Evolutionary conservation across 1,139 yeast genomes (phyloP).

Genomic region (Yamadazyma buinensis): DNA sequence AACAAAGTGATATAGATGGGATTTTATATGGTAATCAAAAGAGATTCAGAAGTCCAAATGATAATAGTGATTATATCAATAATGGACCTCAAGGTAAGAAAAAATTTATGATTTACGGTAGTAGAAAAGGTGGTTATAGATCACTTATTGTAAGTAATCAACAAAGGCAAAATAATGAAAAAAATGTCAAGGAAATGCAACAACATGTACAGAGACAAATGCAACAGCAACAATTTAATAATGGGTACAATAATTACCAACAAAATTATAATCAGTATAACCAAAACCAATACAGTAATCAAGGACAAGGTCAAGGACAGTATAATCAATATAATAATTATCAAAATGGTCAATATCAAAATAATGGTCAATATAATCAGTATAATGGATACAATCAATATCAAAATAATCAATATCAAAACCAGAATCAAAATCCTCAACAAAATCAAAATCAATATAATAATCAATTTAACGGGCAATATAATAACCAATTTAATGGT

Average conservation of each 20-base stretch:
- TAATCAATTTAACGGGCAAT: conserved; percentile 12
- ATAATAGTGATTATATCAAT: conserved; percentile 38
- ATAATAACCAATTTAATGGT: conserved; percentile 13
- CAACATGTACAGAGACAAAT: conserved; percentile 13
- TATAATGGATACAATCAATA: conserved; percentile 13
- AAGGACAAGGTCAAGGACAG: conserved; percentile 3
- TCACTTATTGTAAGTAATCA: conserved; percentile 17
- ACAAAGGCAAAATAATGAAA: conserved; percentile 3
- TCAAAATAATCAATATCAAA: conserved; percentile 7
- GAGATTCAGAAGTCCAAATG: conserved; percentile 31
- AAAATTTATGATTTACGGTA: conserved; percentile 27
- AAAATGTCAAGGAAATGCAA: conserved; percentile 1
- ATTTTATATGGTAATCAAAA: conserved; percentile 41
- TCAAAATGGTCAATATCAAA: conserved; percentile 11
- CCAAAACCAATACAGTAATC: conserved; percentile 11
- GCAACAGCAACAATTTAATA: conserved; percentile 1
- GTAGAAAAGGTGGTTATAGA: conserved; percentile 44
- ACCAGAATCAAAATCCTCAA: neutral
- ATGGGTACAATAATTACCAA: conserved; percentile 6
- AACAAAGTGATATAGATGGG: conserved; percentile 66
- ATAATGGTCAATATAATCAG: conserved; percentile 5
- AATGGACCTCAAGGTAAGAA: conserved; percentile 41
- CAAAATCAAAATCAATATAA: conserved; percentile 5
- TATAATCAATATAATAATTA: neutral
- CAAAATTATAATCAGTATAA: conserved; percentile 9